Evolutionary conservation across 768 basidiomycete species (phyloP).

Genomic region (Tulasnella calospora): DNA sequence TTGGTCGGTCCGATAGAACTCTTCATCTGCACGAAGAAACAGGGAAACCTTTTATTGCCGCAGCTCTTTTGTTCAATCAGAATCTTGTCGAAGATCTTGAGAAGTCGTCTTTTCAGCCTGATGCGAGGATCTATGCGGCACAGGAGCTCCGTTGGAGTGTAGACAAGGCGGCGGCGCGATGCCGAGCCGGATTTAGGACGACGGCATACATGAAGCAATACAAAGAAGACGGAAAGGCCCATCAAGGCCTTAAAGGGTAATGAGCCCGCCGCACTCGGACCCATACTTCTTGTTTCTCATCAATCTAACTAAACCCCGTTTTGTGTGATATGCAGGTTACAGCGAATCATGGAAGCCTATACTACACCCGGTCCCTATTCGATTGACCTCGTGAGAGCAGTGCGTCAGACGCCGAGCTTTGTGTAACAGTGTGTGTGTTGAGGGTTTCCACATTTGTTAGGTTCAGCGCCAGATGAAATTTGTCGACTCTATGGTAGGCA

Average conservation of each 20-base stretch:
- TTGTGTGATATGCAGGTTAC: conserved; percentile 44
- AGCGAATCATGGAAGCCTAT: conserved; percentile 73
- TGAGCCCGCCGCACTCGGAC: neutral
- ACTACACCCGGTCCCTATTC: conserved; percentile 53
- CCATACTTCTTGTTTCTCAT: neutral
- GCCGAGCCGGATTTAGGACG: neutral
- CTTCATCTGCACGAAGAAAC: conserved; percentile 6
- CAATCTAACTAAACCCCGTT: neutral
- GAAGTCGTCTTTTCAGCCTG: neutral
- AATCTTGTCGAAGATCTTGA: conserved; percentile 1
- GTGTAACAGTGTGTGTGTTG: neutral
- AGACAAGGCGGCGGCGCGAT: neutral
- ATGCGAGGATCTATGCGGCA: neutral
- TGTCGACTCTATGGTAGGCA: conserved; percentile 22
- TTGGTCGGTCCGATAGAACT: neutral
- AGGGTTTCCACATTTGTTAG: neutral
- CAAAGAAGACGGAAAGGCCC: neutral
- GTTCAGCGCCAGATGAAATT: conserved; percentile 29
- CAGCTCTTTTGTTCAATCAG: conserved; percentile 4
- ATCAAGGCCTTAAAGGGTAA: conserved; percentile 5
- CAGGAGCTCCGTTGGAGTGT: neutral
- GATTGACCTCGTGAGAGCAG: conserved; percentile 23
- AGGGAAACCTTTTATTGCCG: neutral
- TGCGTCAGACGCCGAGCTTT: neutral
- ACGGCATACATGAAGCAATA: conserved; percentile 2